Conservation (phyloP, 768 basidiomycete species). For the Kwoniella shandongensis region DNA sequence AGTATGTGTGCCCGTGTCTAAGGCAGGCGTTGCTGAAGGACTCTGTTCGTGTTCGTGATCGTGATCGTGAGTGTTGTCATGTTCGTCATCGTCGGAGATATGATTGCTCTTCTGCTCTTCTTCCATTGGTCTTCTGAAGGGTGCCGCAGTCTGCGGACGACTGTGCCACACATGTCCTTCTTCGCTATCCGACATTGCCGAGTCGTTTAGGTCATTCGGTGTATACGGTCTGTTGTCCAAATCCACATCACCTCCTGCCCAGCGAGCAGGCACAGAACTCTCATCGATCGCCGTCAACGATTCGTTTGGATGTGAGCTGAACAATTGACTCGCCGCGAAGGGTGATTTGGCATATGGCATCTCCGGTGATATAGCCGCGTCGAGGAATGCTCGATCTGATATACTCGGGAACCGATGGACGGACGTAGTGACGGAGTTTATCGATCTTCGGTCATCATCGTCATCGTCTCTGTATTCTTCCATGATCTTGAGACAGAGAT, state of each 20-base stretch:
- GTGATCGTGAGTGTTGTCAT: slow-evolving; percentile 2
- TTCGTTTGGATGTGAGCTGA: slow-evolving; percentile 57
- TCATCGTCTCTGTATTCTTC: slow-evolving; percentile 87
- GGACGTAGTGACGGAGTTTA: slow-evolving; percentile 68
- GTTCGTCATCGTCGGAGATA: slow-evolving; percentile 7
- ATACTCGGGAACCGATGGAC: slow-evolving; percentile 61
- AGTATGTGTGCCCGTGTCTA: not conserved
- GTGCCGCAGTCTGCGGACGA: slow-evolving; percentile 48
- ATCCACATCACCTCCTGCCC: slow-evolving; percentile 17
- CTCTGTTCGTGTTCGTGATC: not conserved
- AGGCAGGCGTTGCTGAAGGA: not conserved
- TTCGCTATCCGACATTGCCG: slow-evolving; percentile 31
- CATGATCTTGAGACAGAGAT: slow-evolving; percentile 88
- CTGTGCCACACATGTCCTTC: slow-evolving; percentile 36
- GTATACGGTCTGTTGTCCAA: slow-evolving; percentile 25
- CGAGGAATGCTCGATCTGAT: slow-evolving; percentile 42
- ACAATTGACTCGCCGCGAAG: slow-evolving; percentile 81
- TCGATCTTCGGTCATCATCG: slow-evolving; percentile 82
- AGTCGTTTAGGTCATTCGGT: slow-evolving; percentile 23
- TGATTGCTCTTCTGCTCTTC: slow-evolving; percentile 49
- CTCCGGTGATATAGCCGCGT: slow-evolving; percentile 66
- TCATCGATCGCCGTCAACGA: slow-evolving; percentile 40
- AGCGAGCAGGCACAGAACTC: slow-evolving; percentile 24
- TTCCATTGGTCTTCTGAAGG: slow-evolving; percentile 54
- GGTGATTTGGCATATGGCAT: slow-evolving; percentile 71